Percentiles rank a stretch among this genome's conserved stretches.
Evolutionary conservation across 2,329 filamentous ascomycete genomes (phyloP).

Genomic region (Penicillium paneum): DNA sequence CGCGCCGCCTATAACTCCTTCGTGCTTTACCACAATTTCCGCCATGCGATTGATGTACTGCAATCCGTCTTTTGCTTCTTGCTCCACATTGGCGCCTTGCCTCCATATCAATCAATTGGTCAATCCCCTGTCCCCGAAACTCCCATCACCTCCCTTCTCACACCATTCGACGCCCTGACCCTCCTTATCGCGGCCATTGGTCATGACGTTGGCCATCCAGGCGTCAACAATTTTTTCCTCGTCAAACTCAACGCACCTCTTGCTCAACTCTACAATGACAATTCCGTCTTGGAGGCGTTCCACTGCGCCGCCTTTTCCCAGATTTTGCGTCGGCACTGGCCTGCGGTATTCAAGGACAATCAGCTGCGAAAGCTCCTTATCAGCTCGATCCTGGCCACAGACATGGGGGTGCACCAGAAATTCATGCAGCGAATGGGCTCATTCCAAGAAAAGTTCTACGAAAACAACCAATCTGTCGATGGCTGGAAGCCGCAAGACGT

Average conservation of each 20-base stretch:
- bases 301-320: conserved; percentile 97
- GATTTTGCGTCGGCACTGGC: conserved; percentile 90
- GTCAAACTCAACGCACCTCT: conserved; percentile 87
- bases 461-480: conserved; percentile 60
- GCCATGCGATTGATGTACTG: conserved; percentile 92
- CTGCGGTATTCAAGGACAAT: conserved; percentile 70
- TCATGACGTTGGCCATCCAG: conserved; percentile 94
- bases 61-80: conserved; percentile 92
- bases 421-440: conserved; percentile 89
- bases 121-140: conserved; percentile 47
- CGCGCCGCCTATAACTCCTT: conserved; percentile 94
- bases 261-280: conserved; percentile 94
- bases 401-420: conserved; percentile 95
- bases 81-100: conserved; percentile 71
- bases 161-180: conserved; percentile 82
- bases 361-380: conserved; percentile 89
- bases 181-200: conserved; percentile 94
- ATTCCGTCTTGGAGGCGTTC: conserved; percentile 93
- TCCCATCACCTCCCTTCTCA: conserved; percentile 70
- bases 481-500: conserved; percentile 73
- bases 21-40: conserved; percentile 97
- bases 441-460: conserved; percentile 72
- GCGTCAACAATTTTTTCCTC: conserved; percentile 96
- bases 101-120: conserved; percentile 56
- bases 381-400: conserved; percentile 93